Evolutionary conservation across 768 basidiomycete species (phyloP), one percentile per base, ranked within the genome.

Genomic region (Daedaleopsis sinensis): DNA sequence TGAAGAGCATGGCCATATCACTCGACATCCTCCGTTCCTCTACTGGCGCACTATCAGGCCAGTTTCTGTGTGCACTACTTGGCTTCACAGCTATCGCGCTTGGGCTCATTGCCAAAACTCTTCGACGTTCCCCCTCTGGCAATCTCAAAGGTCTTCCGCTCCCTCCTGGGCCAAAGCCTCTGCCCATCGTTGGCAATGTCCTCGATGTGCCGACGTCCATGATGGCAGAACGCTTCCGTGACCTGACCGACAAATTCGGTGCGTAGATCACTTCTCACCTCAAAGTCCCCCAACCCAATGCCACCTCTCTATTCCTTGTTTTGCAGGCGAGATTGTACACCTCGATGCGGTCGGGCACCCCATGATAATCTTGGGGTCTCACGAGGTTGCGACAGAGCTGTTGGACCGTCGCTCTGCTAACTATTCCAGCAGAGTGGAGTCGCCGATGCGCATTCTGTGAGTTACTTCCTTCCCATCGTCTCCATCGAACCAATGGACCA

Each of bases 151-250:
- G n/a, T n/a, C n/a, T n/a, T n/a, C n/a, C n/a, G n/a, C n/a, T n/a
- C n/a, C n/a, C n/a, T n/a, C n/a, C n/a, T n/a, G n/a, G 71, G 10
- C 71, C 71, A 13, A 65, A 64, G 24, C 59, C 61, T 12, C 59
- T 68, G 4, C 69, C 70, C 10, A 36, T 71, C 19, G 62, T 71
- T 38, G 71, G 71, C 1, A 72, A 72, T 54, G 54, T 65, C n/a
- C 49, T 62, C 11, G 61, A 70, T 38, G 52, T 68, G 8, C 69
- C 69, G 7, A 62, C 53, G 12, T 36, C 54, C 18, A 21, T 61
- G 35, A 57, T 57, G 38, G 64, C 57, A 11, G 47, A 55, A 51
- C 59, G 47, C 24, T 70, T 65, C 54, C 56, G 43, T 4, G 52
- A 54, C 37, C 60, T 67, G 68, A 47, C 37, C 15, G 35, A 58